A percentile compares a stretch with the other conserved stretches of the same genome.
These are phyloP conservation scores for Boletus huronensis DNA, from an alignment of 768 basidiomycete genomes.

Conservation along the genomic window DNA sequence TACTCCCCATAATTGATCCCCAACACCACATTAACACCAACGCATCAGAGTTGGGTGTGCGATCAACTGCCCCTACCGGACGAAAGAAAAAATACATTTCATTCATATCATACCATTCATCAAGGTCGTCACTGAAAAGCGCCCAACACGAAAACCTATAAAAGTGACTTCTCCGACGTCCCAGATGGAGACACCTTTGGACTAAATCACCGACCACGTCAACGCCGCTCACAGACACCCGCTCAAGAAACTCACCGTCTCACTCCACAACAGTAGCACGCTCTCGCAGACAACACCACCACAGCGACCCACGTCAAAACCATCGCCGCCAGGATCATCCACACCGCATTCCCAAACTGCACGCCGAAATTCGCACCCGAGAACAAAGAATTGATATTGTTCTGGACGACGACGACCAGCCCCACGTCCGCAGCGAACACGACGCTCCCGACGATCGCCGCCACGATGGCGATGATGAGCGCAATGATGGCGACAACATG, in stretches of 20 bases:
- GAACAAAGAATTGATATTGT: constrained; percentile 38
- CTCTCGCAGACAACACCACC: constrained; percentile 56
- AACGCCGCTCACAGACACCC: neutral
- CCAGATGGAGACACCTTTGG: neutral
- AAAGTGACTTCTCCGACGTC: neutral
- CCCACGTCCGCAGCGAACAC: constrained; percentile 63
- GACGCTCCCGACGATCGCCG: constrained; percentile 51
- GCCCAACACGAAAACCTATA: neutral
- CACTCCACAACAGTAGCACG: constrained; percentile 70
- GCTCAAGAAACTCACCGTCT: constrained; percentile 31
- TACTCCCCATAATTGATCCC: constrained; percentile 1
- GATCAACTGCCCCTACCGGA: neutral
- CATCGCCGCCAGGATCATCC: constrained; percentile 63
- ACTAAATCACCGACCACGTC: constrained; percentile 7
- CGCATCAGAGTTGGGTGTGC: too few relatives aligned
- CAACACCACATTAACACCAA: too few relatives aligned
- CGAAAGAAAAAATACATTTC: neutral
- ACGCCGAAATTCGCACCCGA: constrained; percentile 43
- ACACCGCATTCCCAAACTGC: constrained; percentile 63
- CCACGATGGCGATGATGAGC: constrained; percentile 54
- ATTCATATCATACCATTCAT: constrained; percentile 2
- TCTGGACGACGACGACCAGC: constrained; percentile 50
- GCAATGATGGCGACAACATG: constrained; percentile 53
- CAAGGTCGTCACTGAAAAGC: neutral
- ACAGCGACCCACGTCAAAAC: constrained; percentile 59